phyloP scores from a whole-genome alignment of 768 basidiomycete species.

The Russula compacta region DNA sequence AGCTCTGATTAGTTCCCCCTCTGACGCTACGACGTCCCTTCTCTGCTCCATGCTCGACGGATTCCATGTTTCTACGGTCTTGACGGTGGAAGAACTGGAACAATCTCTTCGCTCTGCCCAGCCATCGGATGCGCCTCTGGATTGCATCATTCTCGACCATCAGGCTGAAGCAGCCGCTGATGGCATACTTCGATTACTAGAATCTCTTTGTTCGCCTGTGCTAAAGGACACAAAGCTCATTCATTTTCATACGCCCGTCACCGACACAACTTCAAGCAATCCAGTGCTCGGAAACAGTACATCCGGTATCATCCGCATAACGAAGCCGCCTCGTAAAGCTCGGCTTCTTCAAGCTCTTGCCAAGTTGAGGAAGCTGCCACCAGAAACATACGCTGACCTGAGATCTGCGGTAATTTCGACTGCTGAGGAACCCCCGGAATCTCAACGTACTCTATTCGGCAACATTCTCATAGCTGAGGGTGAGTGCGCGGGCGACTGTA shows the following conservation, averaged over 20 bases:
- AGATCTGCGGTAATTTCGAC: constrained; percentile 33
- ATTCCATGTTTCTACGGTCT: constrained; percentile 39
- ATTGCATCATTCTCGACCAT: constrained; percentile 61
- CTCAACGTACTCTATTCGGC: constrained; percentile 50
- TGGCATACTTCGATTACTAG: constrained; percentile 43
- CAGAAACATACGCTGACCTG: constrained; percentile 32
- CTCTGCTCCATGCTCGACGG: constrained; percentile 48
- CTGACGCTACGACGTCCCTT: constrained; percentile 46
- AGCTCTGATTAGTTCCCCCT: constrained; percentile 50
- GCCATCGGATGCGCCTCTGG: constrained; percentile 32
- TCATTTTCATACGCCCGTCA: constrained; percentile 65
- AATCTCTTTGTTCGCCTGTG: constrained; percentile 29
- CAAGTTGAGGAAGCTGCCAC: constrained; percentile 44
- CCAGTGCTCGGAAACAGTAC: constrained; percentile 42
- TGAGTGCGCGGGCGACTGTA: constrained; percentile 20
- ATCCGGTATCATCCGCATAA: constrained; percentile 55
- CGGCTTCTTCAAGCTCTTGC: constrained; percentile 56
- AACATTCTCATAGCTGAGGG: constrained; percentile 70
- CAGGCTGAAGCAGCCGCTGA: constrained; percentile 52
- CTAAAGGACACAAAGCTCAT: constrained; percentile 54
- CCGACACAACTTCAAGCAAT: constrained; percentile 42
- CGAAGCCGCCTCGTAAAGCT: constrained; percentile 57
- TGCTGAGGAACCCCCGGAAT: constrained; percentile 38
- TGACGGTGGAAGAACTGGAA: constrained; percentile 40
- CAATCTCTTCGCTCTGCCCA: constrained; percentile 30